Evolutionary conservation across 257 asterid species (phyloP), one percentile per base, ranked within the genome.

Genomic region (Handroanthus guayacan): DNA sequence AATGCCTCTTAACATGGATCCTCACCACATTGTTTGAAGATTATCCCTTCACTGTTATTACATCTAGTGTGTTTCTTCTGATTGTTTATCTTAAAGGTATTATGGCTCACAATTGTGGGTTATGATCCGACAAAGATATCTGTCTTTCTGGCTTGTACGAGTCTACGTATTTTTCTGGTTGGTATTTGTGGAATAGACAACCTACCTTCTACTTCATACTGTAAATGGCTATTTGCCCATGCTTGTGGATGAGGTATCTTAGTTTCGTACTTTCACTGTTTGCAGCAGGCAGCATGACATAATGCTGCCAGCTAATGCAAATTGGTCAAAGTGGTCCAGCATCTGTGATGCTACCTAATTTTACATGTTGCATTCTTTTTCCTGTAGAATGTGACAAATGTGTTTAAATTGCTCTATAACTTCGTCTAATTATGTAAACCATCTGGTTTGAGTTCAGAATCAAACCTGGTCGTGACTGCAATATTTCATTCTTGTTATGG

Each of bases 311-410:
- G 10, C 74, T 62, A 16, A 52, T 52, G 12, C 76, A 69, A 43
- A 43, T 62, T 55, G 63, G 77, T 62, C 75, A 57, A 57, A 70
- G 67, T 71, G 72, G 72, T 56, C 71, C 63, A 18, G 36, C 37
- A 70, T 71, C 50, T 66, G 44, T 50, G 67, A 31, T 72, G 60
- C 38, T 66, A 39, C 38, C 50, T 48, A 8, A 71, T 41, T 34
- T 10, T 45, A 2, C 36, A 3, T 62, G 14, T 55, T 61, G 38
- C 74, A 62, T 20, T 48, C 52, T 16, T 25, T 44, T 72, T 5
- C 6, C 6, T 20, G 10, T 56, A 64, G 34, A 56, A 34, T 34
- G 39, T 18, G 39, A 57, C n/a, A 20, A 18, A 16, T 4, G 43
- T 36, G 2, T 71, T 41, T 71, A 25, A 78, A 10, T 70, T 54